A percentile compares a stretch with the other conserved stretches of the same genome.
Evolutionary conservation across 2,329 filamentous ascomycete species (phyloP).

Genomic region (Sporothrix brasiliensis): DNA sequence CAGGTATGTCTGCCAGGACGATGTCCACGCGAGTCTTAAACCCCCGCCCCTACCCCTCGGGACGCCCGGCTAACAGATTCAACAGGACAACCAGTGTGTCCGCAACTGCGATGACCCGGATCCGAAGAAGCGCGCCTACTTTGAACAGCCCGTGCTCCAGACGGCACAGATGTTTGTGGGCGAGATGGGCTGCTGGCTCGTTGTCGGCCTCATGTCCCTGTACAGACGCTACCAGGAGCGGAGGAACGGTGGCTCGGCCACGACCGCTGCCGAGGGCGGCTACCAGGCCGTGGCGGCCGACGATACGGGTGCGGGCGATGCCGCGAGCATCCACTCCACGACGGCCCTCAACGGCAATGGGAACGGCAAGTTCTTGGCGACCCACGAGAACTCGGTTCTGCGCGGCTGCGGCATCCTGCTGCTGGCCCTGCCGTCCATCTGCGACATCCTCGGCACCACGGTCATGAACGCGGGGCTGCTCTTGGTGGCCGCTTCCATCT

Average conservation of each 20-base stretch:
- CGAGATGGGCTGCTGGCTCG: slow-evolving; percentile 94
- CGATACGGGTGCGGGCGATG: slow-evolving; percentile 44
- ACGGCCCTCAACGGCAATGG: slow-evolving; percentile 51
- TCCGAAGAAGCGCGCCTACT: slow-evolving; percentile 67
- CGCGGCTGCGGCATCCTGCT: slow-evolving; percentile 71
- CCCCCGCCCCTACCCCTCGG: too few relatives aligned
- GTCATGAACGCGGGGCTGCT: slow-evolving; percentile 95
- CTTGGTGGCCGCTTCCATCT: slow-evolving; percentile 93
- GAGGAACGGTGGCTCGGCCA: slow-evolving; percentile 31
- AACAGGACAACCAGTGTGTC: slow-evolving; percentile 93
- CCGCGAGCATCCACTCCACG: slow-evolving; percentile 50
- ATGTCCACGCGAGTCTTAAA: too few relatives aligned
- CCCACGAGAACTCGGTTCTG: slow-evolving; percentile 60
- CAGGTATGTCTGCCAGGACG: slow-evolving; percentile 61
- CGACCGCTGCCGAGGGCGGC: slow-evolving; percentile 48
- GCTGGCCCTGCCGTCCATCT: slow-evolving; percentile 83
- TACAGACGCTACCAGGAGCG: slow-evolving; percentile 60
- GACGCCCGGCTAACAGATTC: background rate
- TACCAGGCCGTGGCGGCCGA: slow-evolving; percentile 66
- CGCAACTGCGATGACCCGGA: slow-evolving; percentile 77
- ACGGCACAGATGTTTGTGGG: slow-evolving; percentile 98
- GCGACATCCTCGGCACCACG: slow-evolving; percentile 92
- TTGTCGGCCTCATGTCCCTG: slow-evolving; percentile 71
- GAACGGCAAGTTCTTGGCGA: slow-evolving; percentile 44
- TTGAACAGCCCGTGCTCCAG: slow-evolving; percentile 95